Percentiles rank a stretch among this genome's conserved stretches.
These are phyloP conservation scores for Phytophthora chlamydospora DNA, from an alignment of 352 stramenopile genomes.

Conservation along the genomic window DNA sequence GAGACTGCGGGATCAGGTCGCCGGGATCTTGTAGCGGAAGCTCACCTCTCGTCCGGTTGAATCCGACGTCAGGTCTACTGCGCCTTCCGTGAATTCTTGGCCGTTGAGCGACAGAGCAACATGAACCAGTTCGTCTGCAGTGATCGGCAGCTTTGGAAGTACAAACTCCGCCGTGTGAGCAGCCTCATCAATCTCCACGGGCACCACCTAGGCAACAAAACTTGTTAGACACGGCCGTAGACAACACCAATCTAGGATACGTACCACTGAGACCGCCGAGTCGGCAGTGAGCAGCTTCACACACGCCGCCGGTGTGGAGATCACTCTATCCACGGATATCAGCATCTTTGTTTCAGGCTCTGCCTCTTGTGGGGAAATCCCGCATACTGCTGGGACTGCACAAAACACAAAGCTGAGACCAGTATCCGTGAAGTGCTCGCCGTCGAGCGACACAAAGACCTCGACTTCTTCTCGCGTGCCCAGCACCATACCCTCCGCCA, in stretches of 20 bases:
- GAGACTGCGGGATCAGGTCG: neutral
- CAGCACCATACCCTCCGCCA: conserved; percentile 37
- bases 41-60: neutral
- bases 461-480: conserved; percentile 48
- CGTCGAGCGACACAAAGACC: conserved; percentile 61
- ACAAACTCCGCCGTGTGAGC: conserved; percentile 31
- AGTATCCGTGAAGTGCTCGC: conserved; percentile 47
- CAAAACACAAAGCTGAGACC: conserved; percentile 30
- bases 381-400: conserved; percentile 18
- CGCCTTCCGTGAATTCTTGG: conserved; percentile 35
- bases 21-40: conserved; percentile 29
- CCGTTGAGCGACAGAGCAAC: conserved; percentile 42
- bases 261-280: conserved; percentile 31
- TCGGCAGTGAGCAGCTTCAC: conserved; percentile 23
- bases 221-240: conserved; percentile 1
- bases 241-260: conserved; percentile 5
- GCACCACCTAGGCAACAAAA: conserved; percentile 26
- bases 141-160: conserved; percentile 32
- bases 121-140: conserved; percentile 20
- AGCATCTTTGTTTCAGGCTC: conserved; percentile 30
- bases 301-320: conserved; percentile 24
- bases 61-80: neutral
- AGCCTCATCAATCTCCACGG: conserved; percentile 29
- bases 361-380: conserved; percentile 24
- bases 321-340: conserved; percentile 25